Evolutionary conservation across 1,284 basidiomycete genomes (phyloP), one percentile per base, ranked within the genome.

Genomic region (Ganoderma leucocontextum): DNA sequence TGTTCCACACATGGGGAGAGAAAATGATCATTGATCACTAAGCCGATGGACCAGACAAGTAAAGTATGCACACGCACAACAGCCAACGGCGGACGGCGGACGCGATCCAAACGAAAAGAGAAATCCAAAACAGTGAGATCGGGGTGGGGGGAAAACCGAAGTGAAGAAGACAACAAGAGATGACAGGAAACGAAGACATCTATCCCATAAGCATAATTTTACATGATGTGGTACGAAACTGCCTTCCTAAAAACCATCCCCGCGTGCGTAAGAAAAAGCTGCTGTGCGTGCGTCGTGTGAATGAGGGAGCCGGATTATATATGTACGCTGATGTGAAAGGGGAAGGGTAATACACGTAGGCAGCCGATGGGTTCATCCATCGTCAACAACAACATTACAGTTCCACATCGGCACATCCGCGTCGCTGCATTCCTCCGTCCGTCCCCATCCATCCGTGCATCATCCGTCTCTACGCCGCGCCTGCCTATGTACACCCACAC

Each of bases 161-260:
- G 35, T 58, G 55, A 70, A 73, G 72, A 75, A 75, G 70, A 78
- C 29, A 44, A 72, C 66, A 60, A 70, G 44, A 72, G 60, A 72
- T 64, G 69, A 70, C 63, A 59, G 66, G 63, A 68, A 36, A 42
- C 38, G 36, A 47, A 66, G 60, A 63, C 65, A 72, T 79, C 77
- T 78, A 78, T 76, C 76, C 75, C 75, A 72, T 75, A 75, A 75
- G 77, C 78, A 79, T 78, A 77, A 77, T 74, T 70, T 76, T 79
- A 79, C 78, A 78, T 55, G 39, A 22, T 57, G 61, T 47, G 68
- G 60, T 59, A 47, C 61, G 41, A 65, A 53, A 38, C 52, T 36
- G 44, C 39, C 8, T 22, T 7, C 60, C 62, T 36, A 60, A 65
- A 62, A 55, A 66, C 57, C 39, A 66, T 55, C 49, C 55, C 49